Evolutionary conservation across 164 flowering plant genomes (phyloP).

Genomic region (Malania oleifera): DNA sequence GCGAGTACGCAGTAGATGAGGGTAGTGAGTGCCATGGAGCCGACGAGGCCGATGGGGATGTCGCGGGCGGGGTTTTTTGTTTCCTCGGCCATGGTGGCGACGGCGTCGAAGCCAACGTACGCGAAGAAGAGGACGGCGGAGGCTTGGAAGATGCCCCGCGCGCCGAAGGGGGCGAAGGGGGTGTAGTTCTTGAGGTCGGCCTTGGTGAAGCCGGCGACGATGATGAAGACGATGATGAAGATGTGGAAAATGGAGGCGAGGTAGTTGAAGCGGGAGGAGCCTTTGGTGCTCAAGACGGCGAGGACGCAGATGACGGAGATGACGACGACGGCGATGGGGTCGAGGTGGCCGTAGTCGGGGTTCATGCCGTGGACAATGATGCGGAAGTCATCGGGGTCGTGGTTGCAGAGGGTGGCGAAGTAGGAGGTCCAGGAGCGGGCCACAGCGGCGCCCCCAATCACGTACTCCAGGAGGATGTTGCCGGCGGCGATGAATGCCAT

Average conservation of each 20-base stretch:
- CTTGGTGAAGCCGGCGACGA: slow-evolving; percentile 44
- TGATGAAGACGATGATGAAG: slow-evolving; percentile 39
- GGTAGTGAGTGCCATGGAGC: slow-evolving; percentile 49
- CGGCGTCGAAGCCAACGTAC: slow-evolving; percentile 57
- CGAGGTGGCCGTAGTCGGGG: slow-evolving; percentile 42
- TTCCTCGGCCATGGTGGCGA: slow-evolving; percentile 73
- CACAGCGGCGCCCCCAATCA: slow-evolving; percentile 53
- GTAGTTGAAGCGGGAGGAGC: slow-evolving; percentile 50
- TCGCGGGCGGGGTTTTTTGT: slow-evolving; percentile 57
- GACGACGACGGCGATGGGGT: slow-evolving; percentile 54
- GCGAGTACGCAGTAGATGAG: slow-evolving; percentile 41
- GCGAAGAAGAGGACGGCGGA: slow-evolving; percentile 63
- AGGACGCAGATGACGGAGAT: slow-evolving; percentile 17
- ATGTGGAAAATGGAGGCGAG: slow-evolving; percentile 44
- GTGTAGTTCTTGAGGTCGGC: slow-evolving; percentile 35
- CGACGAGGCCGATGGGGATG: slow-evolving; percentile 65
- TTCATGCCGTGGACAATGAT: slow-evolving; percentile 24
- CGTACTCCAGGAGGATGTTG: slow-evolving; percentile 61
- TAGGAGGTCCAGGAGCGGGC: slow-evolving; percentile 74
- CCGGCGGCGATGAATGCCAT: slow-evolving; percentile 74
- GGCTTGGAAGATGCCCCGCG: slow-evolving; percentile 51
- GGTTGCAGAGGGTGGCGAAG: slow-evolving; percentile 58
- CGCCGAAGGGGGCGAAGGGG: slow-evolving; percentile 41
- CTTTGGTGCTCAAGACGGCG: slow-evolving; percentile 42
- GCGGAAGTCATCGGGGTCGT: slow-evolving; percentile 33